Evolutionary conservation across 768 basidiomycete genomes (phyloP), one percentile per base, ranked within the genome.

Genomic region (Cyclocybe cylindracea): DNA sequence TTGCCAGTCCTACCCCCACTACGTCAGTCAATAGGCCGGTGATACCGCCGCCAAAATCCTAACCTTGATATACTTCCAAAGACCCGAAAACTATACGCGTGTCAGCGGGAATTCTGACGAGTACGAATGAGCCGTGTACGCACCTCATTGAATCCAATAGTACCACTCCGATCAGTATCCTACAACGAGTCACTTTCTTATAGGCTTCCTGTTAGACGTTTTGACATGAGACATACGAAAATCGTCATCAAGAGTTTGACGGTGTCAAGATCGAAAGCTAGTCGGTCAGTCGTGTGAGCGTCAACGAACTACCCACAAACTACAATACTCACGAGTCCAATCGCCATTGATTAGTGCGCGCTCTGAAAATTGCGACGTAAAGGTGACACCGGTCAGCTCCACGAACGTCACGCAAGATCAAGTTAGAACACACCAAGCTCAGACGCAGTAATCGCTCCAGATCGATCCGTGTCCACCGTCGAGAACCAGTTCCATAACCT

Each of bases 251-350:
- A 74, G 33, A 92, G 77, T 73, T 90, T 91, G 66, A 92, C 87
- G 19, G 91, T 93, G 61, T 92, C 91, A 49, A 89, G 71, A 70
- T 92, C 91, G 61, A 93, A 93, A 5, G 85, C 89, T 90, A 44
- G 14, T 31, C 10, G 29, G 18, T 14, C 51, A 55, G 54, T 34
- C 36, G 47, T 16, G 14, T 34, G 14, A 32, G 43, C n/a, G 9
- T 19, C 11, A 19, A 36, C 1, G 5, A 10, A 19, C 9, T 3
- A 16, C 16, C 10, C 10, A 39, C 34, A 50, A 16, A 11, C 31
- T 18, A 76, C 33, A 36, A 39, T 5, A 56, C 90, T 67, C 57
- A 91, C 90, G 82, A 58, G 78, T 79, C 88, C 87, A 91, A 62
- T 93, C 87, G 37, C 90, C 75, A 62, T 78, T 78, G 45, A 80